Conservation (phyloP, 2,329 filamentous ascomycete species). For the Aspergillus luchuensis region DNA sequence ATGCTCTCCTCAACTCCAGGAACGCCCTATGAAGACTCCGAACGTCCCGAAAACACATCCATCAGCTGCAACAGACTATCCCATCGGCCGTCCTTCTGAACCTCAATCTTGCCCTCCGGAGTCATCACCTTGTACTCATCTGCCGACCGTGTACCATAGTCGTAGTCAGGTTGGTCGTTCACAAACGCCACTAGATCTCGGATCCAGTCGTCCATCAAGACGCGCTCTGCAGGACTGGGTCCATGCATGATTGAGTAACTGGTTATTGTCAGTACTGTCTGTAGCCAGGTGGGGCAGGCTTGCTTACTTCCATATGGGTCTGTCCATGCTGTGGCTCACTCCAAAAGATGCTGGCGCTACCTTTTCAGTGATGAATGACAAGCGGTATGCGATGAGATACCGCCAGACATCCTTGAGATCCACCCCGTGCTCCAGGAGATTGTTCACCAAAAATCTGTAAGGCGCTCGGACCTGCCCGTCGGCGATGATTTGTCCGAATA, state of each 20-base stretch:
- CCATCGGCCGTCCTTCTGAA: conserved; percentile 42
- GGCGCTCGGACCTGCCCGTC: conserved; percentile 28
- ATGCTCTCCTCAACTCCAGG: too few relatives aligned
- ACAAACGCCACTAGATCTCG: conserved; percentile 43
- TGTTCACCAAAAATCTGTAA: conserved; percentile 22
- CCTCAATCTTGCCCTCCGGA: conserved; percentile 34
- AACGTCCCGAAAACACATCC: conserved; percentile 16
- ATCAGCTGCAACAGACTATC: conserved; percentile 20
- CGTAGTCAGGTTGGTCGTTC: conserved; percentile 30
- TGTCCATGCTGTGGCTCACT: conserved; percentile 46
- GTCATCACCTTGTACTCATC: conserved; percentile 44
- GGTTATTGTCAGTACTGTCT: neutral
- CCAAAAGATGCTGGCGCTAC: conserved; percentile 38
- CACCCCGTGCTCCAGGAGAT: conserved; percentile 35
- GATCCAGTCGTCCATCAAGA: conserved; percentile 45
- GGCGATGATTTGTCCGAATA: conserved; percentile 44
- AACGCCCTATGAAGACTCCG: neutral
- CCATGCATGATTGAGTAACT: conserved; percentile 45
- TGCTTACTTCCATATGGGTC: conserved; percentile 48
- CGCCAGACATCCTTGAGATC: conserved; percentile 42
- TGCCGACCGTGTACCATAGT: conserved; percentile 37
- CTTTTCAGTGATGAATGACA: conserved; percentile 47
- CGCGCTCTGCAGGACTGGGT: conserved; percentile 37
- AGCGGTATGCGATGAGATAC: conserved; percentile 46
- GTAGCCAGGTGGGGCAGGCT: neutral